Percentiles rank a stretch among this genome's conserved stretches.
Evolutionary conservation across 2,329 filamentous ascomycete species (phyloP).

Genomic region (Aureobasidium sp.): DNA sequence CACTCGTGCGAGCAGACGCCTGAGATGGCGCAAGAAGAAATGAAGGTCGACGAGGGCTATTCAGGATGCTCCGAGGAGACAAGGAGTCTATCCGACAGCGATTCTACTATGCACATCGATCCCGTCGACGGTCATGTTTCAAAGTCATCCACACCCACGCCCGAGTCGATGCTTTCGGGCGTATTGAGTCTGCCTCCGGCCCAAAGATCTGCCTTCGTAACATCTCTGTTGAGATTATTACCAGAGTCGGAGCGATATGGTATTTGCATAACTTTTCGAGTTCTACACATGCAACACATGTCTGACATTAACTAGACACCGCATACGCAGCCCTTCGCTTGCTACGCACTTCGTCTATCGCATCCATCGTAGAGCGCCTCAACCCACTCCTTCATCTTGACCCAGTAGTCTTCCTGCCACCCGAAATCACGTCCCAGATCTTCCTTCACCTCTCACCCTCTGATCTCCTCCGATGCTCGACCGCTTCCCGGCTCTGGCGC

Average conservation of each 20-base stretch:
- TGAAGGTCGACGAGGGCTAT: conserved; percentile 70
- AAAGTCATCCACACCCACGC: conserved; percentile 9
- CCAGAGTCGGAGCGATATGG: conserved; percentile 11
- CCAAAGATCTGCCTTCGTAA: conserved; percentile 16
- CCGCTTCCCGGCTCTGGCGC: conserved; percentile 76
- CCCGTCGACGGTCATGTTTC: conserved; percentile 22
- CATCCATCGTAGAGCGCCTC: conserved; percentile 70
- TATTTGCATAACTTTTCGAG: conserved; percentile 14
- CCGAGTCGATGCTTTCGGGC: conserved; percentile 4
- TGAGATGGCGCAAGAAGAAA: conserved; percentile 3
- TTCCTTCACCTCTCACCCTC: conserved; percentile 77
- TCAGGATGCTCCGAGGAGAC: conserved; percentile 57
- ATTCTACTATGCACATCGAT: conserved; percentile 33
- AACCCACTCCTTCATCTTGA: conserved; percentile 86
- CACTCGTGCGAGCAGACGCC: conserved; percentile 1
- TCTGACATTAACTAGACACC: conserved; percentile 54
- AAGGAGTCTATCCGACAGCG: conserved; percentile 40
- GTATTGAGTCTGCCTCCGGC: conserved; percentile 17
- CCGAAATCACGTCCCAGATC: conserved; percentile 85
- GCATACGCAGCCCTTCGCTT: conserved; percentile 71
- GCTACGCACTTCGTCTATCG: conserved; percentile 71
- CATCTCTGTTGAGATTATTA: conserved; percentile 11
- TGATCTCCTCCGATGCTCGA: conserved; percentile 71
- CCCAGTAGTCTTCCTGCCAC: conserved; percentile 75
- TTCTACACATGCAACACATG: not conserved